Conservation (phyloP, 805 yeast species). For the Metschnikowia kunwiensis region DNA sequence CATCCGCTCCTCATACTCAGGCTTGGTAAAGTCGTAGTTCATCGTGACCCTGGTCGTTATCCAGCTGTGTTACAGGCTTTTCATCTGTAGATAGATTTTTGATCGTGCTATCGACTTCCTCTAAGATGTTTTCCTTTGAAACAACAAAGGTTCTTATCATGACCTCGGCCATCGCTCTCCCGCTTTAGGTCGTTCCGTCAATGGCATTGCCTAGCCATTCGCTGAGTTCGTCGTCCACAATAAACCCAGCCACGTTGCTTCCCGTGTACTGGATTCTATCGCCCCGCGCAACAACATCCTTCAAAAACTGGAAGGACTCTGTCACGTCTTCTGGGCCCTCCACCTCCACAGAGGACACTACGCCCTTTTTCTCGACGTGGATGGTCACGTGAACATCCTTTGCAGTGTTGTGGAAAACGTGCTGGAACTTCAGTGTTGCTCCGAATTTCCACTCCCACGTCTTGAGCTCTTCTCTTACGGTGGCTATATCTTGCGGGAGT, state of each 20-base stretch:
- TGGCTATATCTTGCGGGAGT: slow-evolving; percentile 38
- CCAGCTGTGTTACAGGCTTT: too few relatives aligned
- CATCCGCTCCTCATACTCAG: too few relatives aligned
- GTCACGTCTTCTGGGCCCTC: slow-evolving; percentile 8
- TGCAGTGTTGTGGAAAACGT: slow-evolving; percentile 38
- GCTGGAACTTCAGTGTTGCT: slow-evolving; percentile 69
- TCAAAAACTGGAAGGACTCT: slow-evolving; percentile 32
- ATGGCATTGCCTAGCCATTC: slow-evolving; percentile 46
- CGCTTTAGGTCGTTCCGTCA: slow-evolving; percentile 40
- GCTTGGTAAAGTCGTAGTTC: too few relatives aligned
- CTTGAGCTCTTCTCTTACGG: slow-evolving; percentile 41
- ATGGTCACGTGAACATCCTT: slow-evolving; percentile 33
- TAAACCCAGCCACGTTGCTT: slow-evolving; percentile 42
- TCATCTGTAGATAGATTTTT: too few relatives aligned
- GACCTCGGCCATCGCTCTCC: too few relatives aligned
- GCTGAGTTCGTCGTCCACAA: slow-evolving; percentile 41
- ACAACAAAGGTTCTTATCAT: too few relatives aligned
- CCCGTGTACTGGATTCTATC: slow-evolving; percentile 38
- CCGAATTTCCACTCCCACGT: slow-evolving; percentile 78
- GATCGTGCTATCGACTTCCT: background rate
- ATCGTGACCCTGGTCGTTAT: too few relatives aligned
- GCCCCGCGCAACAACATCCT: slow-evolving; percentile 25
- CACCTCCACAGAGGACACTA: slow-evolving; percentile 10
- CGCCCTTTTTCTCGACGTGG: slow-evolving; percentile 46
- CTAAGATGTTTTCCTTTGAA: background rate